Base-by-base conservation (phyloP, 208 protist species). In the Acanthamoeba lenticulata region DNA sequence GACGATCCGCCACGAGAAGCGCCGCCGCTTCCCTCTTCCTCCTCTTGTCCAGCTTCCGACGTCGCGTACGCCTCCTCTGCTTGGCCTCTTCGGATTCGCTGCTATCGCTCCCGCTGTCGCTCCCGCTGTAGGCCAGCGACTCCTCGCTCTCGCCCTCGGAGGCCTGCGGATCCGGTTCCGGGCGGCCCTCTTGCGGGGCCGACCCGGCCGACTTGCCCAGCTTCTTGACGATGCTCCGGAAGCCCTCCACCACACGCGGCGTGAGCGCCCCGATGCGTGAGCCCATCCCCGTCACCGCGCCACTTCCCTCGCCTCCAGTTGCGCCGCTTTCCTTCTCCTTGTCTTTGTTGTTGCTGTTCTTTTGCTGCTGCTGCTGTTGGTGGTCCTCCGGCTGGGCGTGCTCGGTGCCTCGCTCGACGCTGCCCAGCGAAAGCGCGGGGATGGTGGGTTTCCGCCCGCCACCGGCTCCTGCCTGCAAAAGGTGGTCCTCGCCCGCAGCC, bases 191-290 rank as follows among this genome's bases (percentile, higher is more conserved):
- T 40, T 42, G 42, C 29, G 0, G 27, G 72, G n/a, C 3, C 74
- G 74, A 85, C 38, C 72, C 3, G 4, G 38, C 55, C 44, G 44
- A 32, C 44, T 85, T 85, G n/a, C 44, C 74, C 17, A 85, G 44
- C 42, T 85, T 85, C 74, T 85, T 85, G 74, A 85, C 74, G n/a
- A 85, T 85, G 74, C n/a, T 85, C 15, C 74, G 38, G 44, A 85
- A 85, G 74, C 74, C 74, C 44, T 85, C 74, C 29, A 85, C 21
- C 44, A 85, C 24, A 27, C 74, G 74, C 44, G 74, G 74, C 21
- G 74, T 85, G 74, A 85, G 49, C 27, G 74, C 74, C 0, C 74
- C 74, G 7, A 85, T 38, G n/a, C 44, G 3, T 17, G 74, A 85
- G 38, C 74, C 74, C 15, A 85, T 38, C 24, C 74, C 74, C 5